Conservation (phyloP, 2,329 filamentous ascomycete species). For the Mariannaea sp. region DNA sequence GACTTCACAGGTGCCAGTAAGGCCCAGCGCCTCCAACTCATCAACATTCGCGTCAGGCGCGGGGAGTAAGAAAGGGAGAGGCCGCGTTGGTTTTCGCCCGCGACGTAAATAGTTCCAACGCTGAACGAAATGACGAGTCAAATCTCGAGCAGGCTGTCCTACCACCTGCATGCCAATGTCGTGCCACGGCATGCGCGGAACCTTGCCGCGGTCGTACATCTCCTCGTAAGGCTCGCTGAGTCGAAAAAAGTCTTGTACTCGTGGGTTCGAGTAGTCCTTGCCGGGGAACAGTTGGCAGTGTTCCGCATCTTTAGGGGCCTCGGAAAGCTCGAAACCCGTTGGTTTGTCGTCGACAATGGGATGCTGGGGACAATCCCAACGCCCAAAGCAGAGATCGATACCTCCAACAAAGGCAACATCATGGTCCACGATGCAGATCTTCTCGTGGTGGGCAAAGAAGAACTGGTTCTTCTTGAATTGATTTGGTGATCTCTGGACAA, state of each 20-base stretch:
- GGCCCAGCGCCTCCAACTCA: constrained; percentile 84
- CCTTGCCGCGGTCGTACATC: constrained; percentile 92
- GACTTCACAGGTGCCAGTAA: constrained; percentile 94
- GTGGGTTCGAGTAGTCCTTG: constrained; percentile 97
- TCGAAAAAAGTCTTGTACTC: constrained; percentile 92
- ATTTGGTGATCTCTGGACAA: constrained; percentile 94
- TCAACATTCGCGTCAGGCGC: constrained; percentile 88
- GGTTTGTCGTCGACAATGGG: constrained; percentile 89
- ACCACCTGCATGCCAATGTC: constrained; percentile 98
- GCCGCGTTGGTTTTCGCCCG: constrained; percentile 89
- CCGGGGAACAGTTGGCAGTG: constrained; percentile 96
- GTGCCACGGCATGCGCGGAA: constrained; percentile 97
- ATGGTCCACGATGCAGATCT: constrained; percentile 95
- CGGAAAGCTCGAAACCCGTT: constrained; percentile 85
- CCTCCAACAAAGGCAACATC: constrained; percentile 95
- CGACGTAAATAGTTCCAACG: constrained; percentile 97
- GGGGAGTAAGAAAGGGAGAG: constrained; percentile 89
- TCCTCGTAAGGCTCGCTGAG: constrained; percentile 96
- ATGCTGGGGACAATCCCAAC: constrained; percentile 97
- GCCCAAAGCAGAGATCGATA: constrained; percentile 93
- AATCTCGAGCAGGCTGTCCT: constrained; percentile 89
- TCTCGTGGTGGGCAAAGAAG: constrained; percentile 99
- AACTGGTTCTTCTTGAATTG: constrained; percentile 99
- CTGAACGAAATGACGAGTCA: constrained; percentile 96
- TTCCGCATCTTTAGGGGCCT: constrained; percentile 81